Conservation (phyloP, 345 rosid species). For the Arabidopsis arenosa region DNA sequence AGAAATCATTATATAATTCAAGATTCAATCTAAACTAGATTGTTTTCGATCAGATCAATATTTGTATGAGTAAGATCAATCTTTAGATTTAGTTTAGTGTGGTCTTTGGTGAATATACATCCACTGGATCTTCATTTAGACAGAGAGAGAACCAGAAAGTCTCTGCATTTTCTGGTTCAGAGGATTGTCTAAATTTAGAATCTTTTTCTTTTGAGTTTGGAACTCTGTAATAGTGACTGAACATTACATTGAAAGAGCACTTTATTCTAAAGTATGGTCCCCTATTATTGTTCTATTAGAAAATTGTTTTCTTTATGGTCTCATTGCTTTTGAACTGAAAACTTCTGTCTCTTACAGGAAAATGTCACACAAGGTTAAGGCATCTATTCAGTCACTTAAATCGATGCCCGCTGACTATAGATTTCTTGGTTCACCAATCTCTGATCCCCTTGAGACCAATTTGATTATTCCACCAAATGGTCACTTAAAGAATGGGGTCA, state of each 20-base stretch:
- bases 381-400: conserved; percentile 68
- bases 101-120: conserved; percentile 1
- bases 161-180: conserved; percentile 19
- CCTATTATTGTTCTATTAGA: conserved; percentile 49
- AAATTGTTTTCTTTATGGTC: conserved; percentile 45
- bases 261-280: conserved; percentile 60
- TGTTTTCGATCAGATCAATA: conserved; percentile 29
- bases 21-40: conserved; percentile 31
- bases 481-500: conserved; percentile 46
- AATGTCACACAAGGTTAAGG: conserved; percentile 61
- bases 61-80: not conserved
- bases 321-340: conserved; percentile 44
- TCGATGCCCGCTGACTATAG: conserved; percentile 75
- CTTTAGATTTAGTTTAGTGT: conserved; percentile 20
- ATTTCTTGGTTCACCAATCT: conserved; percentile 53
- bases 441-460: conserved; percentile 48
- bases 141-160: conserved; percentile 18
- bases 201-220: conserved; percentile 18
- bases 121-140: conserved; percentile 36
- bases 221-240: conserved; percentile 51
- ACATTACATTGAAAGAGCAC: conserved; percentile 46
- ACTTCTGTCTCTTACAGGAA: conserved; percentile 48
- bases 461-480: conserved; percentile 53
- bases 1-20: conserved; percentile 1
- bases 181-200: conserved; percentile 34